Evolutionary conservation across 495 filamentous ascomycete species (phyloP), one percentile per base, ranked within the genome.

Genomic region (Aspergillus saccharolyticus): DNA sequence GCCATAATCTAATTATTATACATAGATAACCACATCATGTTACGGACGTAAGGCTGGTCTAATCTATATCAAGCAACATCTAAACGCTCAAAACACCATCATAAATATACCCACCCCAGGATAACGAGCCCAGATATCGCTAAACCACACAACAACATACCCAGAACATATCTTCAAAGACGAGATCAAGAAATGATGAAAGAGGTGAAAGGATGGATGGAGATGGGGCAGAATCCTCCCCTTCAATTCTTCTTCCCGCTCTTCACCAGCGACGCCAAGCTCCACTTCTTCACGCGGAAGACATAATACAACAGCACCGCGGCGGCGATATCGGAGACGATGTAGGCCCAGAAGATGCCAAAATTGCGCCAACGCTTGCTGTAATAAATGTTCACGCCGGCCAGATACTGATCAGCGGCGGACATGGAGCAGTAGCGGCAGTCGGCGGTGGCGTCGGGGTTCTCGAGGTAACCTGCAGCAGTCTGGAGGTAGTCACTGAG

Each of bases 281-380:
- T 58, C 68, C 68, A 71, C 12, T 57, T 61, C 58, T 63, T 65
- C 8, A 82, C 79, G 8, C 80, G 66, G 54, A 81, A 76, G 2
- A 75, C 21, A 39, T 78, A 84, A 53, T 84, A 84, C 7, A 78
- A 55, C 17, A 66, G 16, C 7, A 78, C 67, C 0, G 80, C 78
- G n/a, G 70, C 59, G 17, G 68, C 69, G 28, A 80, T 68, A 51
- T 82, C 75, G 56, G 82, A 79, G 0, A 62, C 49, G 28, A 81
- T 76, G 48, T 78, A 82, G 6, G 67, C 78, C 75, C 78, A 83
- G 21, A 79, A 69, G 19, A 82, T 68, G 6, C 79, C 80, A 61
- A 50, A 50, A 15, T 61, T 61, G 33, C 67, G 59, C 67, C 67
- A 70, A 18, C 65, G 56, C 0, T 70, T 24, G 8, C 21, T 22